Evolutionary conservation across 768 basidiomycete species (phyloP).

Genomic region (Gelatoporia subvermispora): DNA sequence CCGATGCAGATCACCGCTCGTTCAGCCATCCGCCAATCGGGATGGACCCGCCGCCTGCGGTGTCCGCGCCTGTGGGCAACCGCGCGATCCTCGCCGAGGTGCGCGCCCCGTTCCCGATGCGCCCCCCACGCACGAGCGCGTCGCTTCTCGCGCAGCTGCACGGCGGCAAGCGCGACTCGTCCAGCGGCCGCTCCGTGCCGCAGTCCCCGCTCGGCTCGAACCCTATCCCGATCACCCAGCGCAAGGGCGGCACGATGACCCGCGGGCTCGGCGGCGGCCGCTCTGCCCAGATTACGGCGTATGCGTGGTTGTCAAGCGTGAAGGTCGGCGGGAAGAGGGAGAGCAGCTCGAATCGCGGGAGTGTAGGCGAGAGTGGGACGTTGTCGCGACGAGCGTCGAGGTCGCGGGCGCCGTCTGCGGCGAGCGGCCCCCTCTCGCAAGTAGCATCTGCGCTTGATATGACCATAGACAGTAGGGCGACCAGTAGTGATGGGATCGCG

Average conservation of each 20-base stretch:
- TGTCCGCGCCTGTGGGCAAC: conserved; percentile 66
- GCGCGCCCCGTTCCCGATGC: conserved; percentile 44
- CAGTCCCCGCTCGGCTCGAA: conserved; percentile 4
- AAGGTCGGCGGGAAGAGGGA: conserved; percentile 55
- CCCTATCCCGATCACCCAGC: conserved; percentile 13
- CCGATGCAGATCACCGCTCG: conserved; percentile 28
- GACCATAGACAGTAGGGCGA: conserved; percentile 38
- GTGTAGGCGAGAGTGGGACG: conserved; percentile 42
- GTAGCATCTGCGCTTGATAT: conserved; percentile 2
- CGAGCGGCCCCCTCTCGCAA: conserved; percentile 12
- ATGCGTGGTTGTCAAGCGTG: conserved; percentile 71
- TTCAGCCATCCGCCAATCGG: conserved; percentile 47
- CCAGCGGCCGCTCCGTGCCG: too few relatives aligned
- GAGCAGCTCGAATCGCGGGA: conserved; percentile 52
- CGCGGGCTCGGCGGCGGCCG: conserved; percentile 47
- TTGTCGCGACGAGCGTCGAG: conserved; percentile 43
- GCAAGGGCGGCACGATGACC: conserved; percentile 37
- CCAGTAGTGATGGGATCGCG: conserved; percentile 34
- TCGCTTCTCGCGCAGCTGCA: conserved; percentile 7
- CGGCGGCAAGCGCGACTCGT: background rate
- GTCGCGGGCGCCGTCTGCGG: conserved; percentile 33
- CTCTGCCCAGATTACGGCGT: conserved; percentile 53
- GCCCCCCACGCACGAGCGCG: conserved; percentile 9
- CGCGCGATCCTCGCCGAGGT: conserved; percentile 70
- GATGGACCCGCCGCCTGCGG: conserved; percentile 33